Evolutionary conservation across 768 basidiomycete genomes (phyloP), one percentile per base, ranked within the genome.

Genomic region (Saitozyma sp.): DNA sequence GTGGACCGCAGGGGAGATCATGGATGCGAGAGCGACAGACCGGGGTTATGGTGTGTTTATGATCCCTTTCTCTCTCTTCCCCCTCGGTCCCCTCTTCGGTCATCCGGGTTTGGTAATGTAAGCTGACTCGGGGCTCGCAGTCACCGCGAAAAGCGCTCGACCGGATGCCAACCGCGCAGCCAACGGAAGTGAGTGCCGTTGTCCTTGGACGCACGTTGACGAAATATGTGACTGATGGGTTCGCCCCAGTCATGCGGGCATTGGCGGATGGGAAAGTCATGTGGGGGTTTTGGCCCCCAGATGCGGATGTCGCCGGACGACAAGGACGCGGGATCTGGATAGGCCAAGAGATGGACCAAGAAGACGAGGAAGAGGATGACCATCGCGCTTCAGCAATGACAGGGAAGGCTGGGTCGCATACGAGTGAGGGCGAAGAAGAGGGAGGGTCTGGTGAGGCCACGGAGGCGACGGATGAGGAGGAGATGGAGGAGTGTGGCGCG

Each of bases 121-220:
- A 14, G 42, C 50, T 14, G 19, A 39, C 6, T 4, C 54, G 37
- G 38, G 6, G 10, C 48, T 16, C 13, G 0, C 53, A 79, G 78
- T 93, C 48, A 97, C 94, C 40, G 93, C 94, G 9, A 90, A 92
- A 78, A 90, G 90, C 6, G 93, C 92, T 1, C 80, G 94, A 64
- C 88, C 92, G 2, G 94, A 98, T 79, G 81, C 89, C 20, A 88
- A 91, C 73, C 85, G 94, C 48, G 91, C 94, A 3, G 94, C 92
- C 40, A 94, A 94, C 76, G 86, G 87, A 10, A 87, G 92, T 92
- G 76, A 77, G 91, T 85, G 8, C 2, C 29, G 2, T 29, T 5
- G 29, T 29, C 29, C 29, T 29, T 29, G 29, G 5, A 29, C 29
- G 29, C 29, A 29, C 29, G 2, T 29, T 29, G 9, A 37, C 17